A percentile compares a stretch with the other conserved stretches of the same genome.
Conservation (phyloP, 495 filamentous ascomycete species). For the Hyphodiscus hymeniophilus region DNA sequence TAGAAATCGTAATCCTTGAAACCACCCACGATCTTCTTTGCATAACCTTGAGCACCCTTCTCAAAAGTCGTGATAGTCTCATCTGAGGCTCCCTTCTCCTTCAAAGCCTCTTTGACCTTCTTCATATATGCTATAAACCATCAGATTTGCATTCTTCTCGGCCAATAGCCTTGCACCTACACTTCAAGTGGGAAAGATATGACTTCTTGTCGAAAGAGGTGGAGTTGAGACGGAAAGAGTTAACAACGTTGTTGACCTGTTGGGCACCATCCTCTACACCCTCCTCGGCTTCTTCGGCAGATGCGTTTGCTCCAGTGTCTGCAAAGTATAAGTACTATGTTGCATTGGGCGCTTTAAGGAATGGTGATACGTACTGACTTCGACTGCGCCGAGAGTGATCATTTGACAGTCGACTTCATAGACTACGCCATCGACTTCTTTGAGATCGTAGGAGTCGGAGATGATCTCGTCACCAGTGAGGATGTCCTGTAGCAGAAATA, state of each 20-base stretch:
- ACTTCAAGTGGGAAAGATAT: slow-evolving; percentile 74
- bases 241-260: slow-evolving; percentile 88
- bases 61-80: slow-evolving; percentile 71
- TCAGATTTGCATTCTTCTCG: slow-evolving; percentile 3
- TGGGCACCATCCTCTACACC: slow-evolving; percentile 55
- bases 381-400: slow-evolving; percentile 65
- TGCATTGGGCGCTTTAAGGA: slow-evolving; percentile 1
- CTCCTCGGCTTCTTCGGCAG: slow-evolving; percentile 81
- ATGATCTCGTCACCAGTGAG: slow-evolving; percentile 89
- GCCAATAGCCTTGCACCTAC: slow-evolving; percentile 39
- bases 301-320: slow-evolving; percentile 96
- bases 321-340: slow-evolving; percentile 8
- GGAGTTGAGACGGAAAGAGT: slow-evolving; percentile 80
- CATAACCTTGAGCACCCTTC: slow-evolving; percentile 56
- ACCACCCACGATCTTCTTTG: slow-evolving; percentile 69
- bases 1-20: slow-evolving; percentile 96
- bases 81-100: slow-evolving; percentile 48
- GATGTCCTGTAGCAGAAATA: slow-evolving; percentile 56
- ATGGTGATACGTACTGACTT: slow-evolving; percentile 52
- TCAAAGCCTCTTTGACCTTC: slow-evolving; percentile 61
- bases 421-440: slow-evolving; percentile 63
- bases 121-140: slow-evolving; percentile 72
- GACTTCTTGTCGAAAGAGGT: slow-evolving; percentile 77
- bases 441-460: slow-evolving; percentile 83
- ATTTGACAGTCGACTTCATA: slow-evolving; percentile 88